These are phyloP conservation scores for Castanea sativa DNA, from an alignment of 306 rosid species.

Conservation along the genomic window DNA sequence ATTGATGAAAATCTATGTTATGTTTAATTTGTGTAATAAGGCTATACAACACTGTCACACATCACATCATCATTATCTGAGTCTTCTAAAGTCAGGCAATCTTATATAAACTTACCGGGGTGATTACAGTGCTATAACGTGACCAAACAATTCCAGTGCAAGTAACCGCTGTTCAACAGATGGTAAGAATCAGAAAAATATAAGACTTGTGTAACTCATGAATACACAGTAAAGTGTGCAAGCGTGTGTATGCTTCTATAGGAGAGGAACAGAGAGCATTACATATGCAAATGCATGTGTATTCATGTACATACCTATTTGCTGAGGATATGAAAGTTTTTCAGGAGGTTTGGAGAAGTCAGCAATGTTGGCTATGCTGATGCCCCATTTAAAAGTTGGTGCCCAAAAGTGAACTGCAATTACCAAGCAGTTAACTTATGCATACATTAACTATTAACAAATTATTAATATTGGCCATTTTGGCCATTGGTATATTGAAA, in stretches of 20 bases:
- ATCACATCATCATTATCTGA: slow-evolving; percentile 6
- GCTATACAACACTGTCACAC: neutral
- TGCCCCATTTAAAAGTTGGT: slow-evolving; percentile 98
- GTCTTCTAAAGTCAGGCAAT: slow-evolving; percentile 7
- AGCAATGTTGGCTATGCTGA: slow-evolving; percentile 90
- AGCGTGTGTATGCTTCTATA: neutral
- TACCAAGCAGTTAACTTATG: slow-evolving; percentile 15
- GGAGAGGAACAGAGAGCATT: neutral
- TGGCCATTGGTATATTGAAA: too few species aligned
- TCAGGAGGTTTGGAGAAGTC: slow-evolving; percentile 94
- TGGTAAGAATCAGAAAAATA: slow-evolving; percentile 12
- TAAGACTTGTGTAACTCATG: slow-evolving; percentile 12
- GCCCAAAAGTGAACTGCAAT: slow-evolving; percentile 97
- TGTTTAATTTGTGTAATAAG: neutral
- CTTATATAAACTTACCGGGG: slow-evolving; percentile 64
- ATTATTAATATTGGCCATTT: too few species aligned
- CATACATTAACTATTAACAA: neutral
- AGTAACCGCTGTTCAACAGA: slow-evolving; percentile 62
- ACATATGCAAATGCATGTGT: neutral
- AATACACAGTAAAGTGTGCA: neutral
- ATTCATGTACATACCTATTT: slow-evolving; percentile 53
- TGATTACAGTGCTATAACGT: slow-evolving; percentile 91
- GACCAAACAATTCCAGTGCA: slow-evolving; percentile 92
- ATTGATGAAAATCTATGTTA: too few species aligned
- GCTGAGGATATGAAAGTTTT: slow-evolving; percentile 92